Evolutionary conservation across 345 rosid genomes (phyloP).

Genomic region (Atalantia buxifolia): DNA sequence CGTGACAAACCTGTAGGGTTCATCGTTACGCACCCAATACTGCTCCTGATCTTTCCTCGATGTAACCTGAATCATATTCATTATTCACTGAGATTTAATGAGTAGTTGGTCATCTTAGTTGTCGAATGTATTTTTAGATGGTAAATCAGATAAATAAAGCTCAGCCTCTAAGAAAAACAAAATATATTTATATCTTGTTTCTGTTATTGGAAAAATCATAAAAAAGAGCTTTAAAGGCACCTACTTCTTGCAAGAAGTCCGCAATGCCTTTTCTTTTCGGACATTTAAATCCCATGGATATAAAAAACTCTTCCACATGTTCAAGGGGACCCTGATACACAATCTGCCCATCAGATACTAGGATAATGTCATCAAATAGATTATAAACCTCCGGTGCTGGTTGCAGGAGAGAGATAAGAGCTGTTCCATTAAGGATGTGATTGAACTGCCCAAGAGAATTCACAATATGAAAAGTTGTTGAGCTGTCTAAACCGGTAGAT

Average conservation of each 20-base stretch:
- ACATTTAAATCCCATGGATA: constrained; percentile 23
- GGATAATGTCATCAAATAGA: constrained; percentile 71
- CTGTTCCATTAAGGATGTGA: constrained; percentile 64
- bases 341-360: constrained; percentile 60
- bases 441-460: constrained; percentile 58
- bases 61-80: constrained; percentile 28
- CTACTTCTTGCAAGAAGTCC: constrained; percentile 34
- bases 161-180: no score
- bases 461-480: constrained; percentile 75
- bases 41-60: constrained; percentile 42
- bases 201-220: no score
- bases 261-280: constrained; percentile 27
- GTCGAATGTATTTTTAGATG: neutral
- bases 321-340: constrained; percentile 19
- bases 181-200: neutral
- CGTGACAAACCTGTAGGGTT: constrained; percentile 32
- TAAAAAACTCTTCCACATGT: constrained; percentile 16
- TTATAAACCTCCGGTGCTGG: constrained; percentile 75
- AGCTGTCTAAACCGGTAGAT: constrained; percentile 77
- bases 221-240: neutral
- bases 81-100: neutral
- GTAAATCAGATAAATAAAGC: neutral
- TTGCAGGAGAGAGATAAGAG: constrained; percentile 73
- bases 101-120: neutral
- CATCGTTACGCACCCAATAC: constrained; percentile 31